These are phyloP conservation scores for Naematelia aurantialba DNA, from an alignment of 768 basidiomycete genomes.

Conservation along the genomic window DNA sequence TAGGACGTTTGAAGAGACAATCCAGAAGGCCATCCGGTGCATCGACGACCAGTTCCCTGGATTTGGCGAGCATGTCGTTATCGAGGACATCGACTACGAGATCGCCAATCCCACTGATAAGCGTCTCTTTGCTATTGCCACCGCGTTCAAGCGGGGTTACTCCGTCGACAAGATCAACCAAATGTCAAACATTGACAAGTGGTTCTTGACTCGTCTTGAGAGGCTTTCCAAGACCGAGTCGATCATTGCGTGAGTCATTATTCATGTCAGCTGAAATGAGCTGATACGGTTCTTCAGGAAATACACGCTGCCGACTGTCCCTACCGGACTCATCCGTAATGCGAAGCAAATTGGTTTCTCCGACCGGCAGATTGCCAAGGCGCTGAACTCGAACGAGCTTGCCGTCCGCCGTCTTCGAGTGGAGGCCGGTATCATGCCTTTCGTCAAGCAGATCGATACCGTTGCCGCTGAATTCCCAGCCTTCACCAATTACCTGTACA, in stretches of 20 bases:
- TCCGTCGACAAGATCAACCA: slow-evolving; percentile 94
- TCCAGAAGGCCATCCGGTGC: slow-evolving; percentile 94
- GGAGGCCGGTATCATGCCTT: slow-evolving; percentile 75
- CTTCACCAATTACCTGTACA: slow-evolving; percentile 98
- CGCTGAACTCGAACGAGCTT: slow-evolving; percentile 84
- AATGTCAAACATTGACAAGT: slow-evolving; percentile 97
- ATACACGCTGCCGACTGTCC: slow-evolving; percentile 64
- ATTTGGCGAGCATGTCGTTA: slow-evolving; percentile 67
- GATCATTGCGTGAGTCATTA: slow-evolving; percentile 62
- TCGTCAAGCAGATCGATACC: slow-evolving; percentile 98
- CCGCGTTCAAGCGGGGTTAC: slow-evolving; percentile 88
- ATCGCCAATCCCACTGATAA: slow-evolving; percentile 92
- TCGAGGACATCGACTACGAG: slow-evolving; percentile 88
- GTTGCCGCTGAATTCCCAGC: slow-evolving; percentile 99
- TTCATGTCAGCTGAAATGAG: neutral
- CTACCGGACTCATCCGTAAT: slow-evolving; percentile 63
- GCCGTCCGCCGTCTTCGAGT: slow-evolving; percentile 85
- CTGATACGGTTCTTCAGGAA: slow-evolving; percentile 53
- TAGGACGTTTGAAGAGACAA: slow-evolving; percentile 95
- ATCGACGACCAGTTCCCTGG: slow-evolving; percentile 94
- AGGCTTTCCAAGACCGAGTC: slow-evolving; percentile 79
- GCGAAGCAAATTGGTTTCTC: slow-evolving; percentile 96
- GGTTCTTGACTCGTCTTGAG: slow-evolving; percentile 89
- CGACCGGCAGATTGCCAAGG: slow-evolving; percentile 78
- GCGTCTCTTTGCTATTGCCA: slow-evolving; percentile 92